A percentile compares a stretch with the other conserved stretches of the same genome.
Evolutionary conservation across 2,329 filamentous ascomycete species (phyloP).

Genomic region (Epichloe coenophiala): DNA sequence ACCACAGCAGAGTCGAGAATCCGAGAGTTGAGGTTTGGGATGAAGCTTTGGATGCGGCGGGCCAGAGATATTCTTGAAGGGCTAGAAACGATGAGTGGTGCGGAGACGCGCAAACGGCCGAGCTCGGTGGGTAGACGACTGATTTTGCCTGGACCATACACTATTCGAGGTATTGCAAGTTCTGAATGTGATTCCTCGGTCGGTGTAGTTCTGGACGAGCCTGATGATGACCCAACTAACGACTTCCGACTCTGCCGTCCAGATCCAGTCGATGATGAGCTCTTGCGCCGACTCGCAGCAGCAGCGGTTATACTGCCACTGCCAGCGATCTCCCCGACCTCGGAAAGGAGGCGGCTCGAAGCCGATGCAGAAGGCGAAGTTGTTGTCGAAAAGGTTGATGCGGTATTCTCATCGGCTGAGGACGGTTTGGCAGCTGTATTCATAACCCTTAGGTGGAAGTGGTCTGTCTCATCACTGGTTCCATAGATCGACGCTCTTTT

Average conservation of each 20-base stretch:
- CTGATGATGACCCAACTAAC: background rate
- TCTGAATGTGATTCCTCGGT: conserved; percentile 3
- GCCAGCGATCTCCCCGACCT: background rate
- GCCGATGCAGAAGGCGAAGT: background rate
- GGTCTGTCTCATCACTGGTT: background rate
- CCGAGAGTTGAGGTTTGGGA: conserved; percentile 19
- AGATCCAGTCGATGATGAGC: conserved; percentile 1
- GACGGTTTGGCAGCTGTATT: background rate
- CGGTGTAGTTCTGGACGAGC: conserved; percentile 3
- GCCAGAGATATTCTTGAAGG: conserved; percentile 24
- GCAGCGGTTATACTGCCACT: background rate
- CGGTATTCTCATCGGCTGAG: background rate
- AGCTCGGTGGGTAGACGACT: conserved; percentile 21
- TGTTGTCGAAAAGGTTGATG: background rate
- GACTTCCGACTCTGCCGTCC: background rate
- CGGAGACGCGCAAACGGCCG: conserved; percentile 16
- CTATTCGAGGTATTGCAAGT: conserved; percentile 16
- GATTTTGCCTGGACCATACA: conserved; percentile 21
- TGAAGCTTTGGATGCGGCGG: conserved; percentile 18
- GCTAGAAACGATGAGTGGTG: conserved; percentile 24
- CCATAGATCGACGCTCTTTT: background rate
- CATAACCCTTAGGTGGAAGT: conserved; percentile 1
- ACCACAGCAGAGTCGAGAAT: conserved; percentile 21
- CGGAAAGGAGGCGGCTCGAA: background rate
- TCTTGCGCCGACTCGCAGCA: background rate